Base-by-base conservation (phyloP, 495 filamentous ascomycete genomes). In the Talaromyces trachyspermus region DNA sequence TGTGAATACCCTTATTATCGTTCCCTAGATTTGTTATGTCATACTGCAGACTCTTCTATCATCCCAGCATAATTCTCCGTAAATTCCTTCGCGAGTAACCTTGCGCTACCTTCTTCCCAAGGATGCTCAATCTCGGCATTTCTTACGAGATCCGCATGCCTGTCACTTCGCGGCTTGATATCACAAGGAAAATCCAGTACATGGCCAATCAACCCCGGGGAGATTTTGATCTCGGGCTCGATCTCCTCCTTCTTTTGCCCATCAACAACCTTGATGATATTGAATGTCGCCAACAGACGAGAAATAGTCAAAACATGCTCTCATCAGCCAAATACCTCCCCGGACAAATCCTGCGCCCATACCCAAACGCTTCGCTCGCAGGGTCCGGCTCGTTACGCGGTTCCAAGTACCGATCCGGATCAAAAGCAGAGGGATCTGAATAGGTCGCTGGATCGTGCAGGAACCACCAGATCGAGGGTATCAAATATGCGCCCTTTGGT, bases 261-360 rank as follows among this genome's bases (percentile, higher is more conserved):
- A 4, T 46, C 49, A n/a, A 50, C 14, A 9, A 15, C 35, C 14
- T 61, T 58, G 2, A 3, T 46, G 14, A 71, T 54, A 15, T 79
- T 59, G 49, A 82, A 83, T 0, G 65, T 76, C 55, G 79, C 78
- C 7, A 85, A 50, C 3, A 78, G 61, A 27, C 73, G 67, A 1
- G 76, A 66, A 4, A 76, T 54, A 14, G 54, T 68, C 0, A 80
- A 27, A 69, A 81, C 7, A 84, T 46, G 1, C 62, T 74, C n/a
- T 65, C 66, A 48, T 83, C 79, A 0, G 81, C 81, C 2, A 84
- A 55, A 35, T 76, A 62, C 2, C 75, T 74, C 0, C 80, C 81
- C 1, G 75, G 71, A 52, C 81, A 85, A 17, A 78, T 65, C 1
- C 81, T 66, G 3, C 80, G 67, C 0, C 81, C 81, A 4, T 74